Evolutionary conservation across 371 early-diverging fungal species (phyloP), one percentile per base, ranked within the genome.

Genomic region (Mortierella sp.): DNA sequence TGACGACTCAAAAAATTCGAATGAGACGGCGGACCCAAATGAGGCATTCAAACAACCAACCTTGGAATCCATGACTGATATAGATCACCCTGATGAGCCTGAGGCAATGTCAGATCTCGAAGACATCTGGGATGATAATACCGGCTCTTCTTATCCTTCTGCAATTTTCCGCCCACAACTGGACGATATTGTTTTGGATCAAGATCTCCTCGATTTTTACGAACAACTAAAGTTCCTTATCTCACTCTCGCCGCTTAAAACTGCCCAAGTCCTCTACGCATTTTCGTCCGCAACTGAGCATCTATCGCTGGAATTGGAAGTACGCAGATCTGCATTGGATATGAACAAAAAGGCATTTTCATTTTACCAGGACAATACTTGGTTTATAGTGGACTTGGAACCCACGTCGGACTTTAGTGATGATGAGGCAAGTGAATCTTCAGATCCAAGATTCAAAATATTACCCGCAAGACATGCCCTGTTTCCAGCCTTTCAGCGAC

Each of bases 311-410:
- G 75, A 75, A 13, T 54, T 80, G 19, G 79, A 78, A 35, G 58
- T 75, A 19, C 66, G 71, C 1, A 54, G 54, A 22, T 80, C 81
- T 0, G 61, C 64, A 22, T 26, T 80, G 65, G 75, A 80, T 37
- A 63, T 80, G 71, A 74, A 65, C 59, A 63, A 62, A 37, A 80
- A 71, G 54, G 75, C 81, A 3, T 80, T 80, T 26, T 54, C 81
- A 19, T 80, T 80, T 47, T 80, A 70, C 37, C 81, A 80, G 56
- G 81, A 80, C 32, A 80, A 80, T 55, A 80, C 81, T 17, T 80
- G 81, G 81, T 80, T 80, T 55, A 61, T 71, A 3, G 81, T 80
- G 31, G 81, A 80, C 37, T 55, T 80, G 23, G 81, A 80, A 32
- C 68, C 71, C 28, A 23, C 61, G 15, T 28, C 51, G n/a, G 74